Base-by-base conservation (phyloP, 163 green algal genomes). In the Scenedesmus sp. region DNA sequence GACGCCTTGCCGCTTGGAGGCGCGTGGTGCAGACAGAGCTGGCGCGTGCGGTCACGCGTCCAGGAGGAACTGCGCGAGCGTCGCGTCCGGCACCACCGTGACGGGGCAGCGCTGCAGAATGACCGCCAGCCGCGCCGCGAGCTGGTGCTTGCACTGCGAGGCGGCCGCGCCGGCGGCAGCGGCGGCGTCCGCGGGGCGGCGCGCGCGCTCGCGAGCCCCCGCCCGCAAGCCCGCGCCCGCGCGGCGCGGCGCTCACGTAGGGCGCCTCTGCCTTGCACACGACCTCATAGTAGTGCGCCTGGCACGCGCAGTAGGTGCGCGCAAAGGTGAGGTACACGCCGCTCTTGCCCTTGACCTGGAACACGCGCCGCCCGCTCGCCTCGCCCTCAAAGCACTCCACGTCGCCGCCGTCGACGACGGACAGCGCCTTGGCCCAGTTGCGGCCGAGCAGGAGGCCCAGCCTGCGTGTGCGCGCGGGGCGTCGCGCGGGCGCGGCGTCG, bases 111-210 rank as follows among this genome's bases (percentile, higher is more conserved):
- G 74, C 26, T 73, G 58, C 22, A 93, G 56, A 1, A 80, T 67
- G 4, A 82, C 34, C 0, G 91, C 92, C 36, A 96, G 58, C 24
- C 87, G 82, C 0, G 88, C 93, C 4, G 93, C 93, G 51, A 97
- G 84, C 80, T 96, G 91, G 82, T 97, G 93, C 87, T 97, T 97
- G 92, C 93, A 97, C 88, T 96, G 87, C 84, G 58, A n/a, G n/a
- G 3, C 17, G 3, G 26, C 24, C 58, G 62, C 17, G 36, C 17
- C 22, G 6, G 39, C 66, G 69, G 26, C 47, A 34, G 45, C 57
- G 63, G 39, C 45, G 67, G 28, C 53, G n/a, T n/a, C n/a, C n/a
- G n/a, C n/a, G n/a, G n/a, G n/a, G n/a, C n/a, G n/a, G n/a, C n/a
- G n/a, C n/a, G n/a, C n/a, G n/a, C n/a, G n/a, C n/a, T n/a, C n/a